These are phyloP conservation scores for Naganishia vishniacii DNA, from an alignment of 768 basidiomycete species.

Conservation along the genomic window DNA sequence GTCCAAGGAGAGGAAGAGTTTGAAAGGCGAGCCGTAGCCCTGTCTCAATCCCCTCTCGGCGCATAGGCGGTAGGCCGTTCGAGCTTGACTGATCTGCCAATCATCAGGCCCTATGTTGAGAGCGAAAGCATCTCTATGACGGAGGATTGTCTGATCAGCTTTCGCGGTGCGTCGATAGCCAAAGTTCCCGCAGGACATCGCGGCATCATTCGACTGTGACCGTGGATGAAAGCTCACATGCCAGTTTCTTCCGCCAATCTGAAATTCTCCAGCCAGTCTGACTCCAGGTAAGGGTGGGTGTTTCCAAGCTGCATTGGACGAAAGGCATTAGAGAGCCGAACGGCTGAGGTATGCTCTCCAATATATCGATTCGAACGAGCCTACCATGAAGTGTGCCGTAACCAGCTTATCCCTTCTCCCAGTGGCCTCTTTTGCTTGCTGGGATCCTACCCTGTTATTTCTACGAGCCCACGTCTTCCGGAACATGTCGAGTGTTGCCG, in stretches of 20 bases:
- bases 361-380: constrained; percentile 17
- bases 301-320: constrained; percentile 41
- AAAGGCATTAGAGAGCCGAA: background rate
- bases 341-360: background rate
- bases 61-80: constrained; percentile 31
- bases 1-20: constrained; percentile 46
- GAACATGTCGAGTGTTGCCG: constrained; percentile 23
- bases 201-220: too few relatives aligned
- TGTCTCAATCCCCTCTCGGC: background rate
- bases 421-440: too few relatives aligned
- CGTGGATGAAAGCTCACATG: constrained; percentile 36
- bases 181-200: too few relatives aligned
- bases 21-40: constrained; percentile 3
- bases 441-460: background rate
- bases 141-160: too few relatives aligned
- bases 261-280: constrained; percentile 40
- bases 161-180: too few relatives aligned
- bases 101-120: constrained; percentile 48
- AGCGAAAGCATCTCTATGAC: constrained; percentile 40
- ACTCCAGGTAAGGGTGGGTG: constrained; percentile 41
- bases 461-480: constrained; percentile 14
- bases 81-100: constrained; percentile 47
- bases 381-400: constrained; percentile 49
- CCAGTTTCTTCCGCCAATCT: constrained; percentile 40
- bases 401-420: constrained; percentile 30